These are phyloP conservation scores for Cyclotella distinguenda DNA, from an alignment of 108 stramenopile species.

Conservation along the genomic window DNA sequence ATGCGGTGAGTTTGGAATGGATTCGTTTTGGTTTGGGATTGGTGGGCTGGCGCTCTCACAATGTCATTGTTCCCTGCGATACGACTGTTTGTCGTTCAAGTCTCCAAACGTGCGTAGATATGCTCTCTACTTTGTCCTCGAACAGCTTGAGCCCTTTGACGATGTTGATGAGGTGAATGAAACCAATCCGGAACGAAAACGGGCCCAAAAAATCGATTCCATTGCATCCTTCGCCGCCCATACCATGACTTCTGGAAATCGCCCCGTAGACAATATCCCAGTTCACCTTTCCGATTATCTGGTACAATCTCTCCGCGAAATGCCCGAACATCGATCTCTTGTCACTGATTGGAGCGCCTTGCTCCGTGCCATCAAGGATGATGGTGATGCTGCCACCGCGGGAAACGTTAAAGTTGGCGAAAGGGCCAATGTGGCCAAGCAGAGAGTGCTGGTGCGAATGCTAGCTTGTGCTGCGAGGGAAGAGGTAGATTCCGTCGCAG, in stretches of 20 bases:
- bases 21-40: too few species aligned
- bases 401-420: slow-evolving; percentile 31
- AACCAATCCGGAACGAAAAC: slow-evolving; percentile 40
- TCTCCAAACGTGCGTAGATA: slow-evolving; percentile 55
- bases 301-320: slow-evolving; percentile 69
- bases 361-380: slow-evolving; percentile 70
- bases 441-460: slow-evolving; percentile 74
- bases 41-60: too few species aligned
- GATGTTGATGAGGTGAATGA: slow-evolving; percentile 50
- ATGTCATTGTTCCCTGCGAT: too few species aligned
- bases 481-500: slow-evolving; percentile 57
- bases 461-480: slow-evolving; percentile 59
- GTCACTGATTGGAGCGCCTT: slow-evolving; percentile 76
- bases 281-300: slow-evolving; percentile 64
- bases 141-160: slow-evolving; percentile 88
- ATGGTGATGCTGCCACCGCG: slow-evolving; percentile 45
- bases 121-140: slow-evolving; percentile 80
- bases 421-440: slow-evolving; percentile 65
- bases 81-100: slow-evolving; percentile 15
- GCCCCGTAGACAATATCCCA: slow-evolving; percentile 66
- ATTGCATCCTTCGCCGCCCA: slow-evolving; percentile 67
- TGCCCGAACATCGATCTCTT: slow-evolving; percentile 67
- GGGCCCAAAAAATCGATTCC: slow-evolving; percentile 55
- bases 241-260: slow-evolving; percentile 55
- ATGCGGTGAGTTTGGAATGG: slow-evolving; percentile 49